Evolutionary conservation across 2,329 filamentous ascomycete species (phyloP), one percentile per base, ranked within the genome.

Genomic region (Botrytis pseudocinerea): DNA sequence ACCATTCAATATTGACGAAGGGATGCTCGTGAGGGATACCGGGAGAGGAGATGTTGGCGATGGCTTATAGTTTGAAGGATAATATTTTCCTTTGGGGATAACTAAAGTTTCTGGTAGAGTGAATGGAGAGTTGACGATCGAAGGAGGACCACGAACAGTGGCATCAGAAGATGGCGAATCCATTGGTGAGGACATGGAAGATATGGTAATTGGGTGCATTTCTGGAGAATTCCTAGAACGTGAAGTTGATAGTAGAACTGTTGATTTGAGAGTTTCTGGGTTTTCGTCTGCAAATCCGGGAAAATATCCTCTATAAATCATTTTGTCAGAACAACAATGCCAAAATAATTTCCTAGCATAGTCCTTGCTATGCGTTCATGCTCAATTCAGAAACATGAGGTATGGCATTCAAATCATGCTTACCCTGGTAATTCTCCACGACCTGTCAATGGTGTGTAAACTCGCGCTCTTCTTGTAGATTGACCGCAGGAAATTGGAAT

Each of bases 51-150:
- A 60, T 20, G 73, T 59, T 7, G 75, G 68, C 8, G 76, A 72
- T 42, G 74, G 74, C 76, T 89, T 87, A 77, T 89, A 90, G 80
- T 90, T 90, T 40, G 87, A 86, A 0, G 89, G 89, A 73, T 90
- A 89, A 77, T 90, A 91, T 80, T 90, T 90, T 38, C 89, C 89
- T 81, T 89, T 83, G 0, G 88, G 87, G 46, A 89, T 80, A 80
- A 51, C 40, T 20, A 80, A 72, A 32, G 74, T 60, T 46, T 77
- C 69, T 68, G 75, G 70, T 71, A 74, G 68, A 9, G 71, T 69
- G 16, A 74, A 62, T 28, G 72, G 70, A 54, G 71, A n/a, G 74
- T 70, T 20, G 69, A 74, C 14, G 12, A 72, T 72, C 25, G 71
- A 62, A 61, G 54, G 51, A 28, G 71, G 64, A 54, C 64, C 71